These are phyloP conservation scores for Lipomyces orientalis DNA, from an alignment of 805 yeast genomes.

Conservation along the genomic window DNA sequence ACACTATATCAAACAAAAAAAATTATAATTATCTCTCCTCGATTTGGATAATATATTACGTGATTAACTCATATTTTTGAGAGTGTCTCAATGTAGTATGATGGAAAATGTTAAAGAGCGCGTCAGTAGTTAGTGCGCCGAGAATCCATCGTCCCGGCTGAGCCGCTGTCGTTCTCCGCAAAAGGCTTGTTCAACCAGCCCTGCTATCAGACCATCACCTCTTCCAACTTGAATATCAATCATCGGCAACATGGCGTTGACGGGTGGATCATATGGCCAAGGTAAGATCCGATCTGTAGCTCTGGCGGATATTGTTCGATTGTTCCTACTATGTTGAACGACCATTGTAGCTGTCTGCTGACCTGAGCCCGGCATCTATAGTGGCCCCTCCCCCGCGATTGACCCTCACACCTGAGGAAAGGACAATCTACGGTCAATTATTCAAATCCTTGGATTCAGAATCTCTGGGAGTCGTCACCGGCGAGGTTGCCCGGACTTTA, in stretches of 20 bases:
- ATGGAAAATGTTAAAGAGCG: too few relatives aligned
- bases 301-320: background rate
- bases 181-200: background rate
- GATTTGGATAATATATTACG: too few relatives aligned
- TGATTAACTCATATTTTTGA: too few relatives aligned
- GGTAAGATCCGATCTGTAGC: background rate
- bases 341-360: background rate
- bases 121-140: too few relatives aligned
- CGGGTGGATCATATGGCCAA: conserved; percentile 10
- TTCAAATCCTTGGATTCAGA: conserved; percentile 83
- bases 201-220: background rate
- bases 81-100: too few relatives aligned
- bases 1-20: too few relatives aligned
- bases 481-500: conserved; percentile 80
- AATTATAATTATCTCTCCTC: too few relatives aligned
- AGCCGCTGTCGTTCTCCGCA: too few relatives aligned
- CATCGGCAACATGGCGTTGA: conserved; percentile 7
- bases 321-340: background rate
- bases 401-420: conserved; percentile 68
- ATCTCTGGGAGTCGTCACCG: conserved; percentile 80
- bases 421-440: conserved; percentile 69
- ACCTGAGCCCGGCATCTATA: background rate
- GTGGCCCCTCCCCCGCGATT: conserved; percentile 23
- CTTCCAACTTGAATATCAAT: background rate
- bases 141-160: too few relatives aligned